Conservation (phyloP, 306 rosid species). For the Parietaria judaica region DNA sequence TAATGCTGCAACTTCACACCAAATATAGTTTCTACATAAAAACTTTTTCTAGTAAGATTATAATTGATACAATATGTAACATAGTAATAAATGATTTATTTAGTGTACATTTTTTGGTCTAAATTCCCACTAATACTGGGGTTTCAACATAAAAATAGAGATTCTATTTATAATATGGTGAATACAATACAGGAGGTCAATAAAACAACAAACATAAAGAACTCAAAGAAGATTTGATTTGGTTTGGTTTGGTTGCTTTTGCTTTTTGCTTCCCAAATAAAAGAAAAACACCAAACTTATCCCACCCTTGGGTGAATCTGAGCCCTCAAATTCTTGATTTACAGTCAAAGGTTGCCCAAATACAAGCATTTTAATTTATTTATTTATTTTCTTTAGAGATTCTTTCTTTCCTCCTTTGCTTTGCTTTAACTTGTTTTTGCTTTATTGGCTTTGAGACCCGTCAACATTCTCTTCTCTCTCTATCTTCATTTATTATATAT, state of each 20-base stretch:
- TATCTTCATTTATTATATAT: constrained; percentile 9
- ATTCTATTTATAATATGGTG: too few species aligned
- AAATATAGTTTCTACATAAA: too few species aligned
- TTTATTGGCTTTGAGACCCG: constrained; percentile 44
- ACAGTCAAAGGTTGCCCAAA: constrained; percentile 52
- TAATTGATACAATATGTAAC: too few species aligned
- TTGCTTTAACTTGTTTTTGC: constrained; percentile 19
- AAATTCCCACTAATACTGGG: too few species aligned
- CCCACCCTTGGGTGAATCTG: constrained; percentile 26
- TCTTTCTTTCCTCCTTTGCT: constrained; percentile 12
- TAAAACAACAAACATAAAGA: constrained; percentile 28
- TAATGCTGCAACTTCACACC: too few species aligned
- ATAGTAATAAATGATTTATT: too few species aligned
- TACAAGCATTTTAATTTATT: not conserved
- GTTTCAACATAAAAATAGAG: too few species aligned
- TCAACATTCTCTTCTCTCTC: constrained; percentile 12
- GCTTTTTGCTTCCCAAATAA: constrained; percentile 53
- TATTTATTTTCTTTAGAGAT: constrained; percentile 10
- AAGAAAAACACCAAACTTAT: not conserved
- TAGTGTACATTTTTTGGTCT: too few species aligned
- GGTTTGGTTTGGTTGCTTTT: constrained; percentile 34
- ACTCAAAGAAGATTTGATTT: constrained; percentile 43
- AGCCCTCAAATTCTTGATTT: constrained; percentile 33
- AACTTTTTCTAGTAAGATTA: too few species aligned
- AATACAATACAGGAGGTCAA: constrained; percentile 6